Base-by-base conservation (phyloP, 164 flowering plant species). In the Macadamia tetraphylla region DNA sequence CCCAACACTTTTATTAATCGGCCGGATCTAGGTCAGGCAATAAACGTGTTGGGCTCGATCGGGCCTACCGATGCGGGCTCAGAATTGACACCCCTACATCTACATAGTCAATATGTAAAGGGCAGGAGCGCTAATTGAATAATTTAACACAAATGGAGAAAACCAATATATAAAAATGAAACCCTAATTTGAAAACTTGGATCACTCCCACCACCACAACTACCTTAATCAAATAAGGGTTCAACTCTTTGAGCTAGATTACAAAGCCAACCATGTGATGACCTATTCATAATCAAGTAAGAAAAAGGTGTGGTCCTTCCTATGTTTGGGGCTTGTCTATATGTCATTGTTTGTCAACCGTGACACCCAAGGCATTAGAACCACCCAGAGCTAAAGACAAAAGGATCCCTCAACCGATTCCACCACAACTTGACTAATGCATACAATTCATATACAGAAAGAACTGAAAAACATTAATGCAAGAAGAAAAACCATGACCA, bases 181-280 rank as follows among this genome's bases (percentile, higher is more conserved):
- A 63, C 44, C 56, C 73, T 64, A 62, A 66, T 23, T 49, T 53
- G 49, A 62, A 65, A 58, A 42, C 68, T 71, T 72, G 67, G 46
- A 66, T 67, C 66, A 67, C 67, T 60, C 58, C 69, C 70, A 67
- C 13, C 71, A 75, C 62, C 60, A 66, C 61, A 76, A 29, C 75
- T 15, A 70, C 72, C 71, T 76, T 78, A 74, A 65, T 6, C 40
- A 42, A 62, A 42, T 52, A 12, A 65, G 53, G 60, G 66, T 60
- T 68, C 77, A 71, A 77, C 70, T 49, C 64, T 71, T 48, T 58
- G 76, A 62, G 69, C 71, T 63, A 78, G 70, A 70, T 60, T 56
- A 78, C 72, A 75, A 73, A 75, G 76, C 77, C 58, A 78, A 78
- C 72, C 81, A 78, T 78, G 81, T 75, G 81, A 75, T n/a, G n/a